Base-by-base conservation (phyloP, 768 basidiomycete genomes). In the Cyclocybe aegerita region DNA sequence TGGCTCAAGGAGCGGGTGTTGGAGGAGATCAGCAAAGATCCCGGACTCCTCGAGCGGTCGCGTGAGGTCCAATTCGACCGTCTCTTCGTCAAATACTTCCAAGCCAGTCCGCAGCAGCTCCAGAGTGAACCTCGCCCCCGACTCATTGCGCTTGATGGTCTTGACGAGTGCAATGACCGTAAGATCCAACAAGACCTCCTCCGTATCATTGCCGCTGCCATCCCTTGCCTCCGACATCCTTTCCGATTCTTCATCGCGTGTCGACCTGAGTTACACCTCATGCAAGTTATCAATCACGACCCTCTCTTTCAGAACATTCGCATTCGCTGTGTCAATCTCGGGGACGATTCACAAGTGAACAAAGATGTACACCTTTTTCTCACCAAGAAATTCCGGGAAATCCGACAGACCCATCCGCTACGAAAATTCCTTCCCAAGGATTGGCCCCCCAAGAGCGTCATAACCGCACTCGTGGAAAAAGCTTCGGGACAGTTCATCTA, bases 401-500 rank as follows among this genome's bases (percentile, higher is more conserved):
- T 57, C 10, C 53, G 42, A 9, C 38, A 49, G 33, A 56, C 46
- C 9, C 57, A 56, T 39, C 54, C 54, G 12, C 33, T 31, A 0
- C 39, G 40, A 23, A 10, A 36, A 8, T 43, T 38, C 2, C 33
- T 53, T n/a, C 52, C 46, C 2, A 14, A 12, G 3, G n/a, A 16
- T 3, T 53, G 53, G 52, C 54, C 53, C 5, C 16, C 45, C 1
- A 38, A 48, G n/a, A 15, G 45, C 4, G 49, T 49, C 33, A 16
- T 53, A 1, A 3, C 29, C 1, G 6, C 12, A 1, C 43, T 59
- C 0, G 54, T 59, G 2, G 11, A 36, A 9, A 55, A 56, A 41
- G 53, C 58, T 1, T 59, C 58, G 2, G 54, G 54, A 4, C 58
- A 59, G 17, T 59, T 59, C 16, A 56, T 59, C 9, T 59, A 56